Conservation (phyloP, 371 early-diverging fungal species). For the Mortierella sp. region DNA sequence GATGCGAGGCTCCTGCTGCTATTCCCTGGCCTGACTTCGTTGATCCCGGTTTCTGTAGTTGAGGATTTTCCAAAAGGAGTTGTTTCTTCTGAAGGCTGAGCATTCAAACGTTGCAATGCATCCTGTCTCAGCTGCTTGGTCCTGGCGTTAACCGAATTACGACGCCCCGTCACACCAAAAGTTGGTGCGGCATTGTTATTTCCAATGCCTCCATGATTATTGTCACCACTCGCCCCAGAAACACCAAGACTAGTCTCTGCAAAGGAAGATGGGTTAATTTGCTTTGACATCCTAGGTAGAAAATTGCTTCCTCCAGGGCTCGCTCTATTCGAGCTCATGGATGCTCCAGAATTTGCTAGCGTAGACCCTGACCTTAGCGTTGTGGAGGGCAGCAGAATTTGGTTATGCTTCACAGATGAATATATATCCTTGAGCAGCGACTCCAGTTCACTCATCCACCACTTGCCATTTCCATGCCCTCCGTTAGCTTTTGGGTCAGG, state of each 20-base stretch:
- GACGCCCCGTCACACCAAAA: constrained; percentile 15
- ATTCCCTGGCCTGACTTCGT: not conserved
- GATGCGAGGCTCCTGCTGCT: not conserved
- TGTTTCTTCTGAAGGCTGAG: constrained; percentile 9
- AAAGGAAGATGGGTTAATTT: constrained; percentile 4
- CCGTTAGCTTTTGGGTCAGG: constrained; percentile 54
- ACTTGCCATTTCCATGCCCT: constrained; percentile 49
- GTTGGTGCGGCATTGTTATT: not conserved
- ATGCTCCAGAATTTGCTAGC: not conserved
- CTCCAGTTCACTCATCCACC: constrained; percentile 55
- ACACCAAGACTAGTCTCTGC: not conserved
- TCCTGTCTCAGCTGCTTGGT: constrained; percentile 39
- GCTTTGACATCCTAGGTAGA: constrained; percentile 26
- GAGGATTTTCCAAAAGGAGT: constrained; percentile 1
- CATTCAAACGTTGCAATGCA: constrained; percentile 28
- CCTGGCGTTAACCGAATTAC: constrained; percentile 32
- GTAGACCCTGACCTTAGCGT: not conserved
- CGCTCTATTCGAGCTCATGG: constrained; percentile 1
- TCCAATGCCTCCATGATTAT: not conserved
- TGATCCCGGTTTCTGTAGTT: not conserved
- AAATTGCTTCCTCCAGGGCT: constrained; percentile 2
- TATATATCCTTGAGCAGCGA: constrained; percentile 74
- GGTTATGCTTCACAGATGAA: constrained; percentile 77
- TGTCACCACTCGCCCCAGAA: not conserved
- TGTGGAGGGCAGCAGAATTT: constrained; percentile 76